Evolutionary conservation across 1,139 yeast genomes (phyloP).

Genomic region (Blastobotrys serpentis): DNA sequence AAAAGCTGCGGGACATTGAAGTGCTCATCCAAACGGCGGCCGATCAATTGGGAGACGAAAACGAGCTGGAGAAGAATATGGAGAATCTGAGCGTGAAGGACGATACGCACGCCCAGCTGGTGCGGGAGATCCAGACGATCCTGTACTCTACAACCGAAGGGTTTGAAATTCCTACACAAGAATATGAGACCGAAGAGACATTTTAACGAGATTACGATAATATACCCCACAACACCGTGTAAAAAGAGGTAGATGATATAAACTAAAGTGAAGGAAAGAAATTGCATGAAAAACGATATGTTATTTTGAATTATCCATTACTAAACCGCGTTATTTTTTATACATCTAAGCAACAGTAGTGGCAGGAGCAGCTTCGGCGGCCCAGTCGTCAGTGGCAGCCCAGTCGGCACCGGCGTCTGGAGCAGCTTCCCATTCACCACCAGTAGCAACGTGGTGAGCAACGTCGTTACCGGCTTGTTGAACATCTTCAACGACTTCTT

Average conservation of each 20-base stretch:
- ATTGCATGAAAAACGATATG: slow-evolving; percentile 6
- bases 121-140: slow-evolving; percentile 62
- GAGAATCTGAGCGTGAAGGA: slow-evolving; percentile 17
- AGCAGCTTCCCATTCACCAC: slow-evolving; percentile 78
- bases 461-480: slow-evolving; percentile 59
- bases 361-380: slow-evolving; percentile 57
- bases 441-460: slow-evolving; percentile 48
- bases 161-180: slow-evolving; percentile 40
- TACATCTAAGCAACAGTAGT: slow-evolving; percentile 30
- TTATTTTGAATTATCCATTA: slow-evolving; percentile 13
- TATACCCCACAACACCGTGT: not conserved
- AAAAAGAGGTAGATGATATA: not conserved
- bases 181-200: slow-evolving; percentile 35
- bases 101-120: slow-evolving; percentile 22
- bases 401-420: slow-evolving; percentile 54
- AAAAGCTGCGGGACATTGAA: slow-evolving; percentile 85
- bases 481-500: slow-evolving; percentile 63
- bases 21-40: slow-evolving; percentile 67
- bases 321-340: slow-evolving; percentile 12
- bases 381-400: slow-evolving; percentile 62
- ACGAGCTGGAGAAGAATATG: slow-evolving; percentile 19
- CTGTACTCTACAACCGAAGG: slow-evolving; percentile 83
- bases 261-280: not conserved
- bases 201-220: slow-evolving; percentile 22
- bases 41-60: slow-evolving; percentile 41